These are phyloP conservation scores for Solanum megistacrolobum DNA, from an alignment of 257 asterid species.

Conservation along the genomic window DNA sequence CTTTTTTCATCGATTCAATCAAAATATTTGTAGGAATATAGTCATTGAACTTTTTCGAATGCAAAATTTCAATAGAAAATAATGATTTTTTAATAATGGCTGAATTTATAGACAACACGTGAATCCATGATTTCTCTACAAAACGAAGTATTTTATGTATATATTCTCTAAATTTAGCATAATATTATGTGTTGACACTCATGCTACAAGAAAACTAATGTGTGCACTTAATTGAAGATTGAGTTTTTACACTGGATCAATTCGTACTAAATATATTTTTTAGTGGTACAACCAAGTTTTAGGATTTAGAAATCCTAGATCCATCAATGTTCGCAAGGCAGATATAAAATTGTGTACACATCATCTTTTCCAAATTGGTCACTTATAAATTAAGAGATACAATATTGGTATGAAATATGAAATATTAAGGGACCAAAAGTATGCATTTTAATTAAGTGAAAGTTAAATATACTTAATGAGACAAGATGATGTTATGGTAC, in stretches of 20 bases:
- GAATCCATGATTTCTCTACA: background rate
- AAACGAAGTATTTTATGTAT: too few relatives aligned
- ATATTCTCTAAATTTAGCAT: background rate
- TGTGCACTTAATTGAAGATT: too few relatives aligned
- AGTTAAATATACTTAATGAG: background rate
- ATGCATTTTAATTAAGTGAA: background rate
- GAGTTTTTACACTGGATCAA: background rate
- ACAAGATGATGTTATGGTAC: slow-evolving; percentile 11
- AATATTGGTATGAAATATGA: background rate
- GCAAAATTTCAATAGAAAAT: background rate
- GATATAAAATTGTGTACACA: background rate
- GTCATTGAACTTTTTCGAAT: background rate
- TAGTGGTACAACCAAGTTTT: background rate
- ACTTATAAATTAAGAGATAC: background rate
- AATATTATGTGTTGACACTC: background rate
- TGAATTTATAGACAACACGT: background rate
- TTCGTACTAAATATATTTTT: too few relatives aligned
- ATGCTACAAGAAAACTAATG: background rate
- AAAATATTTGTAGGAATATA: background rate
- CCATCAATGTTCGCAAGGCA: background rate
- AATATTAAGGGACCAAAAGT: background rate
- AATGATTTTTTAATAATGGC: too few relatives aligned
- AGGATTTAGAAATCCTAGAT: background rate
- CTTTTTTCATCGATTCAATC: background rate
- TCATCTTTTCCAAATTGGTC: background rate